phyloP scores from a whole-genome alignment of 768 basidiomycete genomes.

The Mycena olivaceomarginata region DNA sequence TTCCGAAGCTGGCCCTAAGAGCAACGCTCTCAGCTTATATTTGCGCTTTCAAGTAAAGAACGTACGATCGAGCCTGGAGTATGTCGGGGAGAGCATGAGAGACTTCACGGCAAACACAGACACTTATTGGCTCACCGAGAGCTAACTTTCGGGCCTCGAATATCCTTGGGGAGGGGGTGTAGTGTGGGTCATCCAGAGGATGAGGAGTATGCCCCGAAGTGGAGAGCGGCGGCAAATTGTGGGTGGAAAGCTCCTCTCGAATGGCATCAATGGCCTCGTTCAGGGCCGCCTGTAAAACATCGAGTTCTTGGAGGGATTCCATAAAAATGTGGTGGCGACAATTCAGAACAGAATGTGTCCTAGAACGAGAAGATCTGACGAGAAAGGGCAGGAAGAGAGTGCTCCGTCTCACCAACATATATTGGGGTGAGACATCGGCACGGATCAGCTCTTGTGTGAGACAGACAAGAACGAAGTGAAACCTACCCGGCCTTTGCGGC shows the following conservation, averaged over 20 bases:
- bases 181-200: slow-evolving; percentile 16
- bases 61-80: background rate
- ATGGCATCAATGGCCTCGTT: slow-evolving; percentile 20
- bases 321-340: background rate
- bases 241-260: slow-evolving; percentile 14
- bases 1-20: slow-evolving; percentile 15
- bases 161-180: slow-evolving; percentile 1
- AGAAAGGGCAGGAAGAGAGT: too few relatives aligned
- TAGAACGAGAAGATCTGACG: too few relatives aligned
- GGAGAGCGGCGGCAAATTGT: background rate
- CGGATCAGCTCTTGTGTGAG: too few relatives aligned
- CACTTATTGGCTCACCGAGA: background rate
- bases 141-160: slow-evolving; percentile 24
- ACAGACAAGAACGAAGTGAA: too few relatives aligned
- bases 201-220: background rate
- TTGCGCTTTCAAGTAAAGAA: background rate
- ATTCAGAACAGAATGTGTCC: too few relatives aligned
- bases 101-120: background rate
- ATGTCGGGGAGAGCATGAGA: background rate
- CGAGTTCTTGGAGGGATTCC: slow-evolving; percentile 3
- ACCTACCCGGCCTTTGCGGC: too few relatives aligned
- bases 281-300: slow-evolving; percentile 7
- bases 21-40: background rate
- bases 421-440: too few relatives aligned
- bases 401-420: too few relatives aligned